Conservation (phyloP, 176 grass and related monocot species). For the Oryza longistaminata region DNA sequence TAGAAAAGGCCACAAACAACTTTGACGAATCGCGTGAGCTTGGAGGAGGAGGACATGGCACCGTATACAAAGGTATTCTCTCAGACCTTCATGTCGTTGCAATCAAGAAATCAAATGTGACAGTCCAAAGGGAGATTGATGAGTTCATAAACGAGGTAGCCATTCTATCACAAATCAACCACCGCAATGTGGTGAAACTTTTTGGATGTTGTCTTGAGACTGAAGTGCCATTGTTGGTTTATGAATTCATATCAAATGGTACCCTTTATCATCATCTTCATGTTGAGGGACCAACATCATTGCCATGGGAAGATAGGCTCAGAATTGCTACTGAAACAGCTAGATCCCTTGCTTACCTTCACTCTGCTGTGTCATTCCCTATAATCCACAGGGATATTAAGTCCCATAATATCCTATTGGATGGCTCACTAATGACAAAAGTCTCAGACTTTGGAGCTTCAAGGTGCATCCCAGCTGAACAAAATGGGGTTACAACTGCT, state of each 20-base stretch:
- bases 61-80: neutral
- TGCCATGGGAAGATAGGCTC: neutral
- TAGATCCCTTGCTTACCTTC: neutral
- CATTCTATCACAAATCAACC: neutral
- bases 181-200: neutral
- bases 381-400: neutral
- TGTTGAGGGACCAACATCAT: neutral
- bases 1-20: constrained; percentile 15
- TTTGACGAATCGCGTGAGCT: neutral
- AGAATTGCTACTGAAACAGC: neutral
- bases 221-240: neutral
- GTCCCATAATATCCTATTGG: neutral
- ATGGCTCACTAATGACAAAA: neutral
- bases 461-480: neutral
- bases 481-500: neutral
- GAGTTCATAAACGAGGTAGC: constrained; percentile 10
- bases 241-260: constrained; percentile 14
- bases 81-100: neutral
- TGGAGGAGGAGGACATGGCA: neutral
- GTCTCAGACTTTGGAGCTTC: neutral
- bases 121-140: constrained; percentile 5
- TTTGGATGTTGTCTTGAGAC: constrained; percentile 28
- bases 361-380: neutral
- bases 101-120: neutral
- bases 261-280: neutral